A percentile compares a stretch with the other conserved stretches of the same genome.
Evolutionary conservation across 129 eudicot species (phyloP).

Genomic region (Heracleum sosnowskyi): DNA sequence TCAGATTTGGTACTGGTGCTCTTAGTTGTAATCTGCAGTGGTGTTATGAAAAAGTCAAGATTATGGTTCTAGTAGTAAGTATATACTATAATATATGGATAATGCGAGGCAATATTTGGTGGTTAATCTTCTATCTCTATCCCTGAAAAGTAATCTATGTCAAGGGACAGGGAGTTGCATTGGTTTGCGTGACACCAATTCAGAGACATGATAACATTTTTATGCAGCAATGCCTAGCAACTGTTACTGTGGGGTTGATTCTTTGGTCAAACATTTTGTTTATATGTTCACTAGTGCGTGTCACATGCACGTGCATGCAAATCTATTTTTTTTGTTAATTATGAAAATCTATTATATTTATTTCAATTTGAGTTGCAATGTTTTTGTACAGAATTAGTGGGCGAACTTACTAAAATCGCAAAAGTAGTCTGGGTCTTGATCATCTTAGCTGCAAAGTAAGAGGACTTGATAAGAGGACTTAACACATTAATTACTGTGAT

Average conservation of each 20-base stretch:
- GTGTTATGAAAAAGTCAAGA: background rate
- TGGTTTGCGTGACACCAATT: slow-evolving; percentile 15
- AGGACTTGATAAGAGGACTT: no score
- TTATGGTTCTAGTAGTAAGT: background rate
- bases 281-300: background rate
- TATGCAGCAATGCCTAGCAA: background rate
- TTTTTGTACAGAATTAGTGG: background rate
- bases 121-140: background rate
- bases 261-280: background rate
- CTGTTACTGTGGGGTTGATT: slow-evolving; percentile 10
- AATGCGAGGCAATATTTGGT: background rate
- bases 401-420: no score
- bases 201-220: slow-evolving; percentile 17
- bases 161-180: slow-evolving; percentile 27
- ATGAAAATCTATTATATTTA: no score
- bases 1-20: no score
- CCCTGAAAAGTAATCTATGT: background rate
- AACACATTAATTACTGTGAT: no score
- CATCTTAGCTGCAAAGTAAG: no score
- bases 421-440: no score
- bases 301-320: background rate
- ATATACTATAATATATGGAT: background rate
- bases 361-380: background rate
- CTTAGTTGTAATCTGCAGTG: background rate
- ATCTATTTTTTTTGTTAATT: no score